These are phyloP conservation scores for Saturnispora ahearnii DNA, from an alignment of 805 yeast genomes.

Conservation along the genomic window DNA sequence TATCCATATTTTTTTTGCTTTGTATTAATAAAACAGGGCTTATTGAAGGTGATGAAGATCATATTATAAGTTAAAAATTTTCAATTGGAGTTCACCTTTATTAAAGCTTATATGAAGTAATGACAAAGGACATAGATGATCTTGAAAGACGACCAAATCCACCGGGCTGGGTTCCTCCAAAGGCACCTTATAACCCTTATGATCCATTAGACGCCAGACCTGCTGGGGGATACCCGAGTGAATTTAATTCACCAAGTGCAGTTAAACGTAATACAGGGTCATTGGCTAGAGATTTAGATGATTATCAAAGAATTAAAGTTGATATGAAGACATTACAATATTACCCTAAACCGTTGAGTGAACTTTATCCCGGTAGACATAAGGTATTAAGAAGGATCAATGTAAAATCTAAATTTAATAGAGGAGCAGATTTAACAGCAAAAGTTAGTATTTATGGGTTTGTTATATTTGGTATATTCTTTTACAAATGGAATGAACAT, in stretches of 20 bases:
- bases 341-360: conserved; percentile 70
- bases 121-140: conserved; percentile 15
- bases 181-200: conserved; percentile 79
- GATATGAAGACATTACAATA: conserved; percentile 68
- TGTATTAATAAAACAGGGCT: neutral
- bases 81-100: neutral
- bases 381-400: conserved; percentile 57
- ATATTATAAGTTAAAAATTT: neutral
- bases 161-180: conserved; percentile 71
- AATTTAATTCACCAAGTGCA: conserved; percentile 58
- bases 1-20: neutral
- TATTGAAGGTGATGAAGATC: neutral
- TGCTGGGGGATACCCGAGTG: conserved; percentile 80
- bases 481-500: conserved; percentile 76
- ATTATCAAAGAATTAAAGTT: conserved; percentile 57
- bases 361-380: conserved; percentile 69
- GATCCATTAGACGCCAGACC: conserved; percentile 73
- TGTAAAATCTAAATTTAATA: conserved; percentile 42
- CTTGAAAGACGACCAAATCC: conserved; percentile 64
- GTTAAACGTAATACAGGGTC: conserved; percentile 36
- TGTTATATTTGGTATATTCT: conserved; percentile 53
- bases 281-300: conserved; percentile 58
- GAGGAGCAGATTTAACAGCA: conserved; percentile 54
- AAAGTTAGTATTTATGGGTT: conserved; percentile 40
- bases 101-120: neutral